Evolutionary conservation across 2,329 filamentous ascomycete species (phyloP).

Genomic region (Piedraia hortae): DNA sequence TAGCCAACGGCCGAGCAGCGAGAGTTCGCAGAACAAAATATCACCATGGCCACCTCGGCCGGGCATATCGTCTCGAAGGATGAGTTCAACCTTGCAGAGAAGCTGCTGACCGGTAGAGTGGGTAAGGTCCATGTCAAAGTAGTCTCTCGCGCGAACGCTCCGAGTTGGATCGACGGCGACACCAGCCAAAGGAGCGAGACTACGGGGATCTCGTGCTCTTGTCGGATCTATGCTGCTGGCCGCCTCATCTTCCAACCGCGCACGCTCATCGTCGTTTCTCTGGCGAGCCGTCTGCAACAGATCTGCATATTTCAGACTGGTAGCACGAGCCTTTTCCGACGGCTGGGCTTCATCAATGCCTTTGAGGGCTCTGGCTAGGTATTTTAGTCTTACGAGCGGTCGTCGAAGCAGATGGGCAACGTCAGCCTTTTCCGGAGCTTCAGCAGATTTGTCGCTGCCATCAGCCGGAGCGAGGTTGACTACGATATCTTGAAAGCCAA

Average conservation of each 20-base stretch:
- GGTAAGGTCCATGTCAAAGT: constrained; percentile 57
- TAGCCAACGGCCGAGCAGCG: constrained; percentile 48
- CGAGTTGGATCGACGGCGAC: constrained; percentile 47
- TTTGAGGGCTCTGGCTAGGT: constrained; percentile 59
- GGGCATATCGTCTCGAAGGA: constrained; percentile 56
- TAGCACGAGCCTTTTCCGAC: constrained; percentile 28
- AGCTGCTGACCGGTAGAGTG: constrained; percentile 80
- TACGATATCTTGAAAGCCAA: constrained; percentile 83
- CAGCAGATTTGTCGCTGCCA: constrained; percentile 17
- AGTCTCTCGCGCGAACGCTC: constrained; percentile 70
- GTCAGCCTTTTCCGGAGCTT: constrained; percentile 49
- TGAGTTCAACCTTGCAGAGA: constrained; percentile 65
- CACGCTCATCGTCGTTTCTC: constrained; percentile 43
- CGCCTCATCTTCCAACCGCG: constrained; percentile 58
- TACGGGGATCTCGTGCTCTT: constrained; percentile 51
- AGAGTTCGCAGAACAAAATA: constrained; percentile 78
- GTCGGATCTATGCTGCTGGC: constrained; percentile 61
- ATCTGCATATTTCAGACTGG: constrained; percentile 36
- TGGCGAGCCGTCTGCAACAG: constrained; percentile 53
- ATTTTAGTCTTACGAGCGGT: constrained; percentile 65
- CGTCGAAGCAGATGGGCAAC: constrained; percentile 81
- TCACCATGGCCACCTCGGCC: constrained; percentile 44
- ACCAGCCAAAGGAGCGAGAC: constrained; percentile 39
- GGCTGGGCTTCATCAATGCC: constrained; percentile 29
- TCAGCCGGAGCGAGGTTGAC: constrained; percentile 67